Conservation (phyloP, 495 filamentous ascomycete genomes). For the Podospora didyma region DNA sequence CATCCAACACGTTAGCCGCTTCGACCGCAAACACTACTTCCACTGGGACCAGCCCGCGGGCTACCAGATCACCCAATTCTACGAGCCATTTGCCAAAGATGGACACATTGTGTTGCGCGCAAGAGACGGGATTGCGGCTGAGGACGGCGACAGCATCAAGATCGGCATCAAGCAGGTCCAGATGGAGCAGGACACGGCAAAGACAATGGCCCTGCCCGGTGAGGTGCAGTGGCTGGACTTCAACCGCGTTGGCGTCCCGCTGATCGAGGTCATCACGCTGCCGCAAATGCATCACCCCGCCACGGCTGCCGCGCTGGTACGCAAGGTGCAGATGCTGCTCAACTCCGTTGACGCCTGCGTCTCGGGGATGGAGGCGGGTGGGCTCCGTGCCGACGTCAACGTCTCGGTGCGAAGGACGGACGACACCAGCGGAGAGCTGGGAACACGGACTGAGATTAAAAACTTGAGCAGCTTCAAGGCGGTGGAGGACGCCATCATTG, state of each 20-base stretch:
- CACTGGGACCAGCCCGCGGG: slow-evolving; percentile 95
- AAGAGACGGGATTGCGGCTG: slow-evolving; percentile 74
- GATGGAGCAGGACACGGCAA: slow-evolving; percentile 96
- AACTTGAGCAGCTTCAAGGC: slow-evolving; percentile 93
- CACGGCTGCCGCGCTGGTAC: slow-evolving; percentile 80
- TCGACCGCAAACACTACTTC: slow-evolving; percentile 98
- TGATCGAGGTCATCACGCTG: slow-evolving; percentile 92
- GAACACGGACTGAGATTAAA: slow-evolving; percentile 95
- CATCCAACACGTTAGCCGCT: slow-evolving; percentile 69
- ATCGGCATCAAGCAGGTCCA: slow-evolving; percentile 91
- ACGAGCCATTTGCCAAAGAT: slow-evolving; percentile 76
- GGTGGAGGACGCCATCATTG: slow-evolving; percentile 87
- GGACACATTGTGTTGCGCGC: slow-evolving; percentile 66
- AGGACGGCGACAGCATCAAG: slow-evolving; percentile 59
- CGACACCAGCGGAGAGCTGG: slow-evolving; percentile 50
- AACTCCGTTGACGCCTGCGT: slow-evolving; percentile 76
- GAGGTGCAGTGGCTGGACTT: slow-evolving; percentile 81
- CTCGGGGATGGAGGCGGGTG: slow-evolving; percentile 88
- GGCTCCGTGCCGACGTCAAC: slow-evolving; percentile 90
- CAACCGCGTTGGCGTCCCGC: slow-evolving; percentile 84
- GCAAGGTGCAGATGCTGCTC: slow-evolving; percentile 84
- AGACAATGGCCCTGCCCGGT: slow-evolving; percentile 74
- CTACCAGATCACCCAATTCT: slow-evolving; percentile 98
- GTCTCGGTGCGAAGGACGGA: slow-evolving; percentile 68
- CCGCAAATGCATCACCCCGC: slow-evolving; percentile 80